Conservation (phyloP, 2,329 filamentous ascomycete genomes). For the Phialemoniopsis sp. region DNA sequence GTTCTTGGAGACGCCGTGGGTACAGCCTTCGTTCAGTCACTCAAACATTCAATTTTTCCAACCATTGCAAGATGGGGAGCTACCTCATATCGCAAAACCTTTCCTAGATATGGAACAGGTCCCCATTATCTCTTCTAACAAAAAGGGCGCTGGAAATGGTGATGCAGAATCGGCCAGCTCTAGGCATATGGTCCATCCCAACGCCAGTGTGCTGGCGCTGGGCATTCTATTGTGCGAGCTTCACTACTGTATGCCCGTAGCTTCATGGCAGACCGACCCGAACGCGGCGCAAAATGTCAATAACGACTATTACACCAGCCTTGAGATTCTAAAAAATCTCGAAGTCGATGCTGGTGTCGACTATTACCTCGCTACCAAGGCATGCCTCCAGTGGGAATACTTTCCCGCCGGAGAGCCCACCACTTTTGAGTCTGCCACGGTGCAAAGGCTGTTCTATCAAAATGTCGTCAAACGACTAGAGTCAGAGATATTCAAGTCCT, state of each 20-base stretch:
- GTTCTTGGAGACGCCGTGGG: constrained; percentile 13
- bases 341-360: constrained; percentile 16
- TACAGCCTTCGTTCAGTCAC: constrained; percentile 5
- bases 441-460: constrained; percentile 20
- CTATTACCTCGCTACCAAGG: constrained; percentile 20
- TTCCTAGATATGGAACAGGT: constrained; percentile 8
- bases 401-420: constrained; percentile 12
- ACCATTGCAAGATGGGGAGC: constrained; percentile 7
- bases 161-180: constrained; percentile 9
- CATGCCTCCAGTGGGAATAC: constrained; percentile 17
- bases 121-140: constrained; percentile 6
- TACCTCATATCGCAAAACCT: constrained; percentile 9
- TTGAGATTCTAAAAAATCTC: constrained; percentile 16
- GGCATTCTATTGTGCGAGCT: constrained; percentile 20
- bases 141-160: constrained; percentile 8
- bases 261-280: constrained; percentile 12
- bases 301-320: constrained; percentile 16
- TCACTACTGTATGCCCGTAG: constrained; percentile 19
- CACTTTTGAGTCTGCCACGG: constrained; percentile 14
- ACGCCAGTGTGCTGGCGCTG: constrained; percentile 16
- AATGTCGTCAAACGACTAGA: constrained; percentile 20
- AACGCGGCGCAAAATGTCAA: constrained; percentile 14
- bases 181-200: constrained; percentile 18
- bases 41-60: constrained; percentile 9
- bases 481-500: constrained; percentile 18